Evolutionary conservation across 176 grass and related monocot species (phyloP), one percentile per base, ranked within the genome.

Genomic region (Oryza australiensis): DNA sequence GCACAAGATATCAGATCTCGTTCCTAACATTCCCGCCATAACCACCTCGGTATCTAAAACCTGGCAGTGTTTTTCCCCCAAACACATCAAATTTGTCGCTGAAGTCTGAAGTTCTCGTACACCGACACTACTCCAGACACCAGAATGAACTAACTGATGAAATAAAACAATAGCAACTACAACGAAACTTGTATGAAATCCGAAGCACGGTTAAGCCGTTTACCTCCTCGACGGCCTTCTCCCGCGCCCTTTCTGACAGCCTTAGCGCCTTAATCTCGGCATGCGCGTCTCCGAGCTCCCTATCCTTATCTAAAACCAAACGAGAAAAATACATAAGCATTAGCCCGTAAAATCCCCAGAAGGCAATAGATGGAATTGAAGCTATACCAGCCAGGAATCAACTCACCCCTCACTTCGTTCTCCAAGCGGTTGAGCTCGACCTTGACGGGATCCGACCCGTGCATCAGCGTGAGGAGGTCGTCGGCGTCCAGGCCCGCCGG

Each of bases 401-500:
- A 64, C 95, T 89, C 89, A 98, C 96, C 93, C 90, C 91, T 90
- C 64, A 95, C 88, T 91, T 98, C 92, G 48, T 98, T 98, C 87
- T 98, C 95, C 38, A 98, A 93, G 43, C 95, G 88, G 71, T 77
- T 95, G 72, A 98, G 92, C 80, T 98, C 95, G n/a, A 98, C 90
- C 87, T 89, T 98, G 82, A 98, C 87, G 84, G 95, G 95, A 98
- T 98, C 93, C 86, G 96, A 98, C 2, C 96, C 93, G 75, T 98
- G 96, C 79, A 98, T 85, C 57, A 98, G 91, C 64, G 86, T 86
- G 76, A 98, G 88, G 33, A 98, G 94, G 57, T 93, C 93, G 42
- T 99, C 96, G 18, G 87, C 86, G 11, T 95, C 92, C 60, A 98
- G 68, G 57, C 87, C 94, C n/a, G 55, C 90, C n/a, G 55, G 43